phyloP scores from a whole-genome alignment of 768 basidiomycete species.

The Phlegmacium glaucopus region DNA sequence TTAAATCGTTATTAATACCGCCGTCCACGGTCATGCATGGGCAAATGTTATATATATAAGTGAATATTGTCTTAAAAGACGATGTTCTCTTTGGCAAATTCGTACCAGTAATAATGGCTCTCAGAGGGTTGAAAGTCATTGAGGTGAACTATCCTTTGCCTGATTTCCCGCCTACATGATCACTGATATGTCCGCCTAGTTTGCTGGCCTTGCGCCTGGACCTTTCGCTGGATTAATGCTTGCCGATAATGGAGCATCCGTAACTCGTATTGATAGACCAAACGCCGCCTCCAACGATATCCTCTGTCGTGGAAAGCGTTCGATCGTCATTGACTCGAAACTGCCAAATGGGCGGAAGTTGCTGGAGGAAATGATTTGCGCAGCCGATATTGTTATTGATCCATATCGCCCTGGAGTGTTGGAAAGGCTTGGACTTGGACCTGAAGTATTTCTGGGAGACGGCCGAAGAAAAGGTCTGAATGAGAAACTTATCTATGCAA shows the following conservation, averaged over 20 bases:
- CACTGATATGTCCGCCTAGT: slow-evolving; percentile 35
- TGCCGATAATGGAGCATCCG: slow-evolving; percentile 76
- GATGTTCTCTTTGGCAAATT: slow-evolving; percentile 1
- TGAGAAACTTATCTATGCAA: slow-evolving; percentile 64
- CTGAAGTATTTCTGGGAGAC: slow-evolving; percentile 63
- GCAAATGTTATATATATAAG: too few species aligned
- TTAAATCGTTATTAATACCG: slow-evolving; percentile 2
- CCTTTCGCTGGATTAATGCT: slow-evolving; percentile 78
- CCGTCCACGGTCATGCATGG: slow-evolving; percentile 4
- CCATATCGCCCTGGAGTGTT: slow-evolving; percentile 82
- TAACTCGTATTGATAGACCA: slow-evolving; percentile 72
- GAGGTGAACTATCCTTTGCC: slow-evolving; percentile 29
- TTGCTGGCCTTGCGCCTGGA: slow-evolving; percentile 79
- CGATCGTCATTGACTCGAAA: slow-evolving; percentile 71
- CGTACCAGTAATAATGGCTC: slow-evolving; percentile 35
- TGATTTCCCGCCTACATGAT: background rate
- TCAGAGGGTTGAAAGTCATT: slow-evolving; percentile 47
- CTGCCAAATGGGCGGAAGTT: slow-evolving; percentile 50
- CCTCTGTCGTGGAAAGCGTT: slow-evolving; percentile 72
- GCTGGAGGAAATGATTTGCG: slow-evolving; percentile 52
- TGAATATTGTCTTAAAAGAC: slow-evolving; percentile 8
- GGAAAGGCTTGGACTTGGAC: slow-evolving; percentile 74
- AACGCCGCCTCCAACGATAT: slow-evolving; percentile 42
- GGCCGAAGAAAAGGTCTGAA: slow-evolving; percentile 49
- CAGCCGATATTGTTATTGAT: slow-evolving; percentile 81